phyloP scores from a whole-genome alignment of 371 early-diverging fungal genomes.

The Mortierella sp. region DNA sequence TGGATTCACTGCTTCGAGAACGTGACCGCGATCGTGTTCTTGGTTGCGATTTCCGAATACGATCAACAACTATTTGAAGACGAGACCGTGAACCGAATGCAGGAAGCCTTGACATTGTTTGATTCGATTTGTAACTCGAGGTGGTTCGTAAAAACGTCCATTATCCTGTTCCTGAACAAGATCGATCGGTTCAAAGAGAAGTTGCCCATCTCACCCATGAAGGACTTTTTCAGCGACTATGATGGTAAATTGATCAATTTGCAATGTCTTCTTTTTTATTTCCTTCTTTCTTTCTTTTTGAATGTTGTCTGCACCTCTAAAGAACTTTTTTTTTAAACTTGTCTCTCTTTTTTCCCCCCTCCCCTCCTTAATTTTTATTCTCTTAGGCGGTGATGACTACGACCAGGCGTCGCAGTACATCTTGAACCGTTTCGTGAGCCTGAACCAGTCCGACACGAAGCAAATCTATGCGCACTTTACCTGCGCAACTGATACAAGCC shows the following conservation, averaged over 20 bases:
- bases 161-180: conserved; percentile 96
- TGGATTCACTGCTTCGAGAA: conserved; percentile 97
- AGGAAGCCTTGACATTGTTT: conserved; percentile 93
- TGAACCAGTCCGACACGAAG: conserved; percentile 85
- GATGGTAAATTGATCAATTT: conserved; percentile 52
- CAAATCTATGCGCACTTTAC: conserved; percentile 95
- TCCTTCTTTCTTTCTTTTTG: neutral
- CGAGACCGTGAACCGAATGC: conserved; percentile 95
- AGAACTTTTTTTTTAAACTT: too few species aligned
- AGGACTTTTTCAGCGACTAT: conserved; percentile 88
- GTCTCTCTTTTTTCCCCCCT: neutral
- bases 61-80: conserved; percentile 96
- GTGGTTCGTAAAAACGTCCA: conserved; percentile 93
- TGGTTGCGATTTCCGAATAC: conserved; percentile 94
- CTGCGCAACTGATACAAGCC: conserved; percentile 97
- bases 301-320: too few species aligned
- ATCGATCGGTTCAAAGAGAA: conserved; percentile 94
- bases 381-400: conserved; percentile 74
- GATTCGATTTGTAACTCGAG: conserved; percentile 95
- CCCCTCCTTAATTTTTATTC: too few species aligned
- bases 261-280: neutral
- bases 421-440: conserved; percentile 81
- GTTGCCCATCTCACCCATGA: conserved; percentile 82
- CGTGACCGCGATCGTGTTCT: conserved; percentile 95
- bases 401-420: conserved; percentile 89